Conservation (phyloP, 352 stramenopile genomes). For the Thraustochytrium sp. region DNA sequence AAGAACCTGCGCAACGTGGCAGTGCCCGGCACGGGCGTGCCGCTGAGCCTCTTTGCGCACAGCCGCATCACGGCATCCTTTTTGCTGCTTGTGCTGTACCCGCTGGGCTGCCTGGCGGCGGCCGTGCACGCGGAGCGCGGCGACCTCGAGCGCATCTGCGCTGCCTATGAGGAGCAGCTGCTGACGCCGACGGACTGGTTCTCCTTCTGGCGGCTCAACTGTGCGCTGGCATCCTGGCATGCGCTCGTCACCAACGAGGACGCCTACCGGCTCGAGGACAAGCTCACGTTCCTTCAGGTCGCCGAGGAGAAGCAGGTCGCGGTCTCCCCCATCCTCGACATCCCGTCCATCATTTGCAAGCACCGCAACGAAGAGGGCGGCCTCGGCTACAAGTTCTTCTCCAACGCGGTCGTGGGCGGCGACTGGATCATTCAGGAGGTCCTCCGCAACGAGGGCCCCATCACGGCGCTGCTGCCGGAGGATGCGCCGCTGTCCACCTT, state of each 20-base stretch:
- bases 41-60: conserved; percentile 77
- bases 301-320: conserved; percentile 80
- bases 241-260: conserved; percentile 78
- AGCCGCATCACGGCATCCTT: conserved; percentile 64
- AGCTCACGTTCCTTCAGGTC: conserved; percentile 93
- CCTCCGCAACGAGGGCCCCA: conserved; percentile 82
- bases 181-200: conserved; percentile 95
- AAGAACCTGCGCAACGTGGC: conserved; percentile 96
- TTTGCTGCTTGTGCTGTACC: conserved; percentile 78
- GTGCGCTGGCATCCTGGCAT: conserved; percentile 85
- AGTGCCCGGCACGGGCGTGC: conserved; percentile 89
- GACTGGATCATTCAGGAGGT: conserved; percentile 95
- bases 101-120: conserved; percentile 69
- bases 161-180: conserved; percentile 75
- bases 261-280: conserved; percentile 94
- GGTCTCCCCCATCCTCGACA: conserved; percentile 85
- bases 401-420: conserved; percentile 86
- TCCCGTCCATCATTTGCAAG: conserved; percentile 85
- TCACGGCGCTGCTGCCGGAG: conserved; percentile 79
- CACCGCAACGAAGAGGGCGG: conserved; percentile 95
- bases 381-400: conserved; percentile 95
- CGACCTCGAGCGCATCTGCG: conserved; percentile 25
- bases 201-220: conserved; percentile 93
- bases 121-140: conserved; percentile 62
- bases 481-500: conserved; percentile 93